Percentiles rank a stretch among this genome's conserved stretches.
These are phyloP conservation scores for Vaccinium corymbosum DNA, from an alignment of 148 eudicot genomes.

Conservation along the genomic window DNA sequence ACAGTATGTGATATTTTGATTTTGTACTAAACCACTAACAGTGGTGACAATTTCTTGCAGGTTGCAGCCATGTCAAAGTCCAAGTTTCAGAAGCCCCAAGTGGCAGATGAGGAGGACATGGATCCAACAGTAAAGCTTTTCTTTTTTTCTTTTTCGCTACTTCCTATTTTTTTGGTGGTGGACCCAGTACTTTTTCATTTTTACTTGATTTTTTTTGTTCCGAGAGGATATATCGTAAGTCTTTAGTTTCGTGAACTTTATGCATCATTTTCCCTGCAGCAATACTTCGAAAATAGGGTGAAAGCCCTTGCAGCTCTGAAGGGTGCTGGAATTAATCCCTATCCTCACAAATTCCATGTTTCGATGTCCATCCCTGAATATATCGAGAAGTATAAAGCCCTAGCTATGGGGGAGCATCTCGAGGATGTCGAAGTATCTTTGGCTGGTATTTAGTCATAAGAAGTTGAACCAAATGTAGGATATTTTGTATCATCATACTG, in stretches of 20 bases:
- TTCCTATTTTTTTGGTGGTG: background rate
- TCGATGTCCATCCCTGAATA: conserved; percentile 52
- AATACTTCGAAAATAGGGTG: conserved; percentile 81
- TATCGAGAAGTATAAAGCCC: conserved; percentile 50
- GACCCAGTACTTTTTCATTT: background rate
- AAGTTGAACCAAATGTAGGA: background rate
- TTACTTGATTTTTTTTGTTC: background rate
- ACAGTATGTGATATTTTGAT: background rate
- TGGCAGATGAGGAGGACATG: conserved; percentile 89
- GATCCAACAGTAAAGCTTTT: conserved; percentile 69
- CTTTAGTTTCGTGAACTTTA: conserved; percentile 1
- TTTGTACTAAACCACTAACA: background rate
- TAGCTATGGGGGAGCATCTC: conserved; percentile 59
- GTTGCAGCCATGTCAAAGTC: conserved; percentile 45
- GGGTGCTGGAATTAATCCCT: conserved; percentile 69
- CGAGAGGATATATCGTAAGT: background rate
- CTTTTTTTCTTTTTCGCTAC: background rate
- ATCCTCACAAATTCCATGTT: conserved; percentile 80
- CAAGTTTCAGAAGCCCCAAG: conserved; percentile 48
- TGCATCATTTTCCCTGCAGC: conserved; percentile 43
- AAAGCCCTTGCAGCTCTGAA: conserved; percentile 65
- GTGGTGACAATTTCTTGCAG: conserved; percentile 17
- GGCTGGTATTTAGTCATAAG: conserved; percentile 48
- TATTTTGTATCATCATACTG: background rate
- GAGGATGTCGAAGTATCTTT: conserved; percentile 65